Evolutionary conservation across 805 yeast genomes (phyloP).

Genomic region (Suhomyces tanzawaensis): DNA sequence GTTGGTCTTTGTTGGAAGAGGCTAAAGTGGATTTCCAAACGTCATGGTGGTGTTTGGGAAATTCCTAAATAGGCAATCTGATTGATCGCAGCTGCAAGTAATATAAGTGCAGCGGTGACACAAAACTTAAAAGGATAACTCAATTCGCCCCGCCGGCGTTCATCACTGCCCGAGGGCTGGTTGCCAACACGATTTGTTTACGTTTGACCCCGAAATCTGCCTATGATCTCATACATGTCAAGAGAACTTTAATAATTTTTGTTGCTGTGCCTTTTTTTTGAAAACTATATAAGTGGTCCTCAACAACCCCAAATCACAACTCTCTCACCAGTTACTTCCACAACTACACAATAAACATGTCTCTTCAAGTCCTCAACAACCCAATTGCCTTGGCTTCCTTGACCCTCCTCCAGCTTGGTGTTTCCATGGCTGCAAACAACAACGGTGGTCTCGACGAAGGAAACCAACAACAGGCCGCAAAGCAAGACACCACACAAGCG

Average conservation of each 20-base stretch:
- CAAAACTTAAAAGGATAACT: neutral
- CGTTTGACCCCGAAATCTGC: neutral
- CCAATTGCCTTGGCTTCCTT: constrained; percentile 7
- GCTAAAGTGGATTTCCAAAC: neutral
- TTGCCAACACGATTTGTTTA: constrained; percentile 1
- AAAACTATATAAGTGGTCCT: neutral
- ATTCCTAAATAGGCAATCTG: constrained; percentile 14
- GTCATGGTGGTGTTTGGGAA: constrained; percentile 6
- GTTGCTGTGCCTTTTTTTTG: neutral
- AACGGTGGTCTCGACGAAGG: constrained; percentile 16
- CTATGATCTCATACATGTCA: neutral
- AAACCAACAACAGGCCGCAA: constrained; percentile 1
- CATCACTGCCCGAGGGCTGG: constrained; percentile 1
- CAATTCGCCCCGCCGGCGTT: no score
- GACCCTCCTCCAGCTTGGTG: constrained; percentile 7
- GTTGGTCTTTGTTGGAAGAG: neutral
- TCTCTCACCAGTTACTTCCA: neutral
- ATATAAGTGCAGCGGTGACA: neutral
- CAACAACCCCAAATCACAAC: neutral
- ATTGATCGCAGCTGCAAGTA: constrained; percentile 1
- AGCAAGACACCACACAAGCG: neutral
- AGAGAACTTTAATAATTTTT: neutral
- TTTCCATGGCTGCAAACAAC: constrained; percentile 7
- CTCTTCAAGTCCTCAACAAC: constrained; percentile 10
- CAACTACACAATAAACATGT: constrained; percentile 10